Conservation (phyloP, 2,329 filamentous ascomycete species). For the Colletotrichum phormii region DNA sequence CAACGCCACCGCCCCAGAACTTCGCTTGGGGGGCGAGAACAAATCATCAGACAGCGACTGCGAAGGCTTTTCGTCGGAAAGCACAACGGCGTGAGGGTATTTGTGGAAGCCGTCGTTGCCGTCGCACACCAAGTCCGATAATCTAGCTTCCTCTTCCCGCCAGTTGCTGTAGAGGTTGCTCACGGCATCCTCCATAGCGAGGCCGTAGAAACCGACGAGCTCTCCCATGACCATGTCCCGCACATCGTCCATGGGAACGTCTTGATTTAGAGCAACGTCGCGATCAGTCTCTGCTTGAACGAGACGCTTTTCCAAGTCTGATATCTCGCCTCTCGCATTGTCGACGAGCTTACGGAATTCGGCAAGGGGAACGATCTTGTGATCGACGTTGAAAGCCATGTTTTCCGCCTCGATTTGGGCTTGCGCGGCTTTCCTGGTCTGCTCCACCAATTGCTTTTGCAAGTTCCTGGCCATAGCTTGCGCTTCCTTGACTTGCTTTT, state of each 20-base stretch:
- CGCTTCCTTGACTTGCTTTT: background rate
- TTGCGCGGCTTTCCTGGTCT: background rate
- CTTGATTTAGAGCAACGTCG: background rate
- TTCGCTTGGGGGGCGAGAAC: background rate
- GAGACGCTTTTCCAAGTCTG: background rate
- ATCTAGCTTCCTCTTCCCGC: constrained; percentile 1
- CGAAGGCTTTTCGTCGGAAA: background rate
- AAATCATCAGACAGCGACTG: background rate
- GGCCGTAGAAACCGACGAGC: background rate
- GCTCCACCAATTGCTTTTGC: background rate
- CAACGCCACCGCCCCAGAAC: background rate
- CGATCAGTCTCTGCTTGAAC: background rate
- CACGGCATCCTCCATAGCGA: background rate
- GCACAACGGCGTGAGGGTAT: constrained; percentile 1
- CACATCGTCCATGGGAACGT: background rate
- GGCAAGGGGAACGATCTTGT: background rate
- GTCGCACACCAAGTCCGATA: background rate
- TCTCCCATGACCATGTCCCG: background rate
- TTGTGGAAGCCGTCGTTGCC: background rate
- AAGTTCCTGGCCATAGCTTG: background rate
- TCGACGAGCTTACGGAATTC: constrained; percentile 20
- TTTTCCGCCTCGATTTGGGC: background rate
- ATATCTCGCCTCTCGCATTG: constrained; percentile 18
- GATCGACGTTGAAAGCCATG: constrained; percentile 4
- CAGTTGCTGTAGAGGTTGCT: background rate